Evolutionary conservation across 768 basidiomycete genomes (phyloP), one percentile per base, ranked within the genome.

Genomic region (Macrolepiota fuliginosa): DNA sequence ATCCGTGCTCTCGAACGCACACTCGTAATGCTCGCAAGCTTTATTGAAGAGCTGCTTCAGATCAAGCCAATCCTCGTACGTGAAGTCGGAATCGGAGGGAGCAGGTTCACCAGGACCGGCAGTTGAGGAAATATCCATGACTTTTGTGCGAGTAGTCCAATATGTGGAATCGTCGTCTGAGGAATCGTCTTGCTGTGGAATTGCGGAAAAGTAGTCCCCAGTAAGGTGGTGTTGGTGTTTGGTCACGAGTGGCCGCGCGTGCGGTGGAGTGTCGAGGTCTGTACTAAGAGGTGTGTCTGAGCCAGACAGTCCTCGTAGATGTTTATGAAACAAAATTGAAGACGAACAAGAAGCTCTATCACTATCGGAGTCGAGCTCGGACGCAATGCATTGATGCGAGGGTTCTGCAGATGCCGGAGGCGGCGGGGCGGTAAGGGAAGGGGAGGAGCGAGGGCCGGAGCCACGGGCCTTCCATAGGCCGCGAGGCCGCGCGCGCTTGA

Each of bases 41-140:
- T 79, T 78, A 0, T 76, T 73, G 68, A 86, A 87, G 10, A 88
- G 75, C 60, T 86, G 84, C 70, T 88, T 89, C 47, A 89, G 74
- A 70, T 84, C 83, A 56, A 85, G 79, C 89, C 88, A 89, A 67
- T 89, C 87, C 56, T 76, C 72, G 58, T 73, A 78, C 0, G 71
- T 67, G 4, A 64, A 63, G 36, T 57, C 25, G 17, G 58, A n/a
- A 4, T 55, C 27, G 1, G 54, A 46, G 5, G 59, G 62, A 27
- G 42, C 39, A 10, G 24, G 50, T 10, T 55, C 60, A 19, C 75
- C 64, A 2, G 70, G 65, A 1, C 65, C 68, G 12, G 74, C 74
- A 9, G 72, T 74, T 27, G 77, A 69, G 7, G 80, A 77, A 1
- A 72, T 74, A 60, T 79, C 76, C 79, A 81, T 79, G 40, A 74